Evolutionary conservation across 208 protist genomes (phyloP).

Genomic region (Porcisia hertigi): DNA sequence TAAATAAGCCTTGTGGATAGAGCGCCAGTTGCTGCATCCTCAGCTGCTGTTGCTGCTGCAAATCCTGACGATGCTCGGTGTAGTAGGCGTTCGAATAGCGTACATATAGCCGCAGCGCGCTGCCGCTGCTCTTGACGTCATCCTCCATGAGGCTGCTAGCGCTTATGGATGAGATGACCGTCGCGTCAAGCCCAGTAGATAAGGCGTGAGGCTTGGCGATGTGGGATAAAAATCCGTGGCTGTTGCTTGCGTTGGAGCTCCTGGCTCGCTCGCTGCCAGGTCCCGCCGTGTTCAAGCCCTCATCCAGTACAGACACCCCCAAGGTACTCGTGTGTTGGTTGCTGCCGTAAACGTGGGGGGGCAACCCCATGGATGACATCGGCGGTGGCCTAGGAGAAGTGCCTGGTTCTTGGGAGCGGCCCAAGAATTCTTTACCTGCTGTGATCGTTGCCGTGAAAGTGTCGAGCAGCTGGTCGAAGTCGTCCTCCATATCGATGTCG

Average conservation of each 20-base stretch:
- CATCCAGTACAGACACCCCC: neutral
- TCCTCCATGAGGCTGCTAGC: conserved; percentile 4
- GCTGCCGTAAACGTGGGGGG: neutral
- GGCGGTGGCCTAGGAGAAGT: neutral
- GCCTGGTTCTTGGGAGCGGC: too few species aligned
- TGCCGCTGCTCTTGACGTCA: conserved; percentile 47
- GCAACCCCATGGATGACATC: neutral
- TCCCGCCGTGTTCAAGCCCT: neutral
- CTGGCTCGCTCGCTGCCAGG: neutral
- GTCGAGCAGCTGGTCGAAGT: conserved; percentile 56
- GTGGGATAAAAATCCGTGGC: neutral
- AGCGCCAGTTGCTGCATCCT: neutral
- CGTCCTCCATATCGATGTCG: conserved; percentile 76
- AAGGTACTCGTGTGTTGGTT: neutral
- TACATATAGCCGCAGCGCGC: conserved; percentile 80
- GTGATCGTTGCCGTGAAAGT: conserved; percentile 31
- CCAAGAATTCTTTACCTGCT: neutral
- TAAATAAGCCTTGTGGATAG: conserved; percentile 9
- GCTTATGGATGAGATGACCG: neutral
- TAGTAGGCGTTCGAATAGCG: conserved; percentile 64
- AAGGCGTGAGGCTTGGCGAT: neutral
- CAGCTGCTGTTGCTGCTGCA: conserved; percentile 19
- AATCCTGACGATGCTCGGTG: conserved; percentile 14
- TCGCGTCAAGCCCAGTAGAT: neutral
- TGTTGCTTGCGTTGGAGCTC: neutral